Conservation (phyloP, 257 asterid genomes). For the Przewalskia tangutica region DNA sequence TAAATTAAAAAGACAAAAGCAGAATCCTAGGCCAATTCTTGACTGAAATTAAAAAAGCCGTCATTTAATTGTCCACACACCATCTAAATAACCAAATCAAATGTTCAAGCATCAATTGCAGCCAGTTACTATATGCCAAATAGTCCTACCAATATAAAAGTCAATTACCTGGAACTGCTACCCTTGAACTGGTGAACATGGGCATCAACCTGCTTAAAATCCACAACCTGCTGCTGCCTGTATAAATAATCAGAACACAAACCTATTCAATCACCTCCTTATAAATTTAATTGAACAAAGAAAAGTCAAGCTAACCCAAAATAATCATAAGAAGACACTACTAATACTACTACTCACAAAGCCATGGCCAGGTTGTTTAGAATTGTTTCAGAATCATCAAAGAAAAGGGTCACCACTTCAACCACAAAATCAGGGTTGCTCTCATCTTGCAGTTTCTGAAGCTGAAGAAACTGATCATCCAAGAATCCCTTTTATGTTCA, state of each 20-base stretch:
- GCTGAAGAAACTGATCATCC: constrained; percentile 22
- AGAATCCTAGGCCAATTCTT: background rate
- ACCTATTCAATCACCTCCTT: background rate
- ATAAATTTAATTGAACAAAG: background rate
- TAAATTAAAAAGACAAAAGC: background rate
- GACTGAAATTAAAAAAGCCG: background rate
- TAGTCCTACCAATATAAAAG: background rate
- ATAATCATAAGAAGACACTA: background rate
- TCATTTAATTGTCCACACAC: background rate
- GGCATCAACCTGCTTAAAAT: constrained; percentile 29
- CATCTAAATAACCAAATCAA: background rate
- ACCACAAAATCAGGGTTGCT: constrained; percentile 26
- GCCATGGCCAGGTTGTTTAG: constrained; percentile 15
- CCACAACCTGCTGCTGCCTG: constrained; percentile 28
- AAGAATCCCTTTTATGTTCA: constrained; percentile 12
- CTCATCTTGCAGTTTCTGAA: constrained; percentile 23
- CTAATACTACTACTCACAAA: constrained; percentile 1
- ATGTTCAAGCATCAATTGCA: background rate
- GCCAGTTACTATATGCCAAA: background rate
- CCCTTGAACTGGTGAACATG: constrained; percentile 32
- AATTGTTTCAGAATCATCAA: constrained; percentile 23
- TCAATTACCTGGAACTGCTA: constrained; percentile 33
- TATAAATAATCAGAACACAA: background rate
- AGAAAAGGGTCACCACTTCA: constrained; percentile 25
- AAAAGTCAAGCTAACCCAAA: background rate